These are phyloP conservation scores for Cardamine chenopodiifolia DNA, from an alignment of 345 rosid species.

Conservation along the genomic window DNA sequence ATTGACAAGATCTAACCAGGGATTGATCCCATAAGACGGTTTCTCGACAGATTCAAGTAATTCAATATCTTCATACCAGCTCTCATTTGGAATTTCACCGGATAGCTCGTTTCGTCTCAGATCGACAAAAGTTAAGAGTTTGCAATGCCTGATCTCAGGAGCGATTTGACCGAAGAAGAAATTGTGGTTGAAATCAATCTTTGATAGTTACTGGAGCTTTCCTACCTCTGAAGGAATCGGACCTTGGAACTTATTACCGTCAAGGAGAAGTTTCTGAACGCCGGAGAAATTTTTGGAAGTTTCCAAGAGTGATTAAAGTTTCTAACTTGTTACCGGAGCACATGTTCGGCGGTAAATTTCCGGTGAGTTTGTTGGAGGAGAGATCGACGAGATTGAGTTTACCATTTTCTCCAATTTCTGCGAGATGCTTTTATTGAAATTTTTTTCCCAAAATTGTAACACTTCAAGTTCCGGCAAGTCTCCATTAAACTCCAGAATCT, in stretches of 20 bases:
- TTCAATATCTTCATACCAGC: conserved; percentile 79
- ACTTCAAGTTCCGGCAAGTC: conserved; percentile 76
- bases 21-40: conserved; percentile 69
- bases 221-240: conserved; percentile 78
- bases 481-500: conserved; percentile 77
- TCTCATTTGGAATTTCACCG: conserved; percentile 77
- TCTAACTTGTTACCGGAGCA: conserved; percentile 69
- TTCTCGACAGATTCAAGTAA: conserved; percentile 82
- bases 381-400: conserved; percentile 63
- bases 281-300: conserved; percentile 82
- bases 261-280: conserved; percentile 82
- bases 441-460: conserved; percentile 89
- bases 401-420: conserved; percentile 60
- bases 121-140: conserved; percentile 77
- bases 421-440: conserved; percentile 78
- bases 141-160: conserved; percentile 76
- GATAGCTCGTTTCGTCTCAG: conserved; percentile 80
- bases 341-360: conserved; percentile 67
- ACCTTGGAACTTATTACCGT: conserved; percentile 81
- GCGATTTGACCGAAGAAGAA: conserved; percentile 64
- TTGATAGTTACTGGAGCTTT: conserved; percentile 72
- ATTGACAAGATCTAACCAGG: conserved; percentile 71
- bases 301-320: conserved; percentile 71
- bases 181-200: conserved; percentile 80
- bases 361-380: conserved; percentile 82